Conservation (phyloP, 768 basidiomycete species). For the Serpula lacrymans region DNA sequence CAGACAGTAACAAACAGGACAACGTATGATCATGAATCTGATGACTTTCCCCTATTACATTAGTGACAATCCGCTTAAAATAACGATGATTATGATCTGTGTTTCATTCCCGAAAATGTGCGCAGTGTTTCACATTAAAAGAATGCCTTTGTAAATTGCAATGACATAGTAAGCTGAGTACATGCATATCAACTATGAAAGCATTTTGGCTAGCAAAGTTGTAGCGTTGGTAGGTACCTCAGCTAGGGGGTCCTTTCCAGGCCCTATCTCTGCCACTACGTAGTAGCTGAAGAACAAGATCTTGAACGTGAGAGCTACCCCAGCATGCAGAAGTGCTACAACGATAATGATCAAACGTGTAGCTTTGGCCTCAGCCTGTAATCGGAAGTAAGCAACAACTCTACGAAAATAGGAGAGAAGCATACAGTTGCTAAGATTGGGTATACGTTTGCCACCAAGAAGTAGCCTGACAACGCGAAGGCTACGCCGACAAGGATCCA, state of each 20-base stretch:
- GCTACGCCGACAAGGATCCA: constrained; percentile 77
- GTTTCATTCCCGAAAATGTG: not conserved
- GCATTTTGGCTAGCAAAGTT: not conserved
- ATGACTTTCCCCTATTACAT: not conserved
- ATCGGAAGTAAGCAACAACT: not conserved
- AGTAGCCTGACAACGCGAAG: constrained; percentile 81
- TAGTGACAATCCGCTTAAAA: not conserved
- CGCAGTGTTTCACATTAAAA: too few relatives aligned
- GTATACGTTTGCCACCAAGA: constrained; percentile 81
- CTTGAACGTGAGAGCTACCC: constrained; percentile 83
- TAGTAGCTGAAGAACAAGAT: constrained; percentile 62
- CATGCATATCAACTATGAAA: not conserved
- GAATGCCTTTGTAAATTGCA: not conserved
- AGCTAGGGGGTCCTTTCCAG: constrained; percentile 6
- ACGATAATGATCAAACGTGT: constrained; percentile 79
- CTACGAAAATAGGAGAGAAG: constrained; percentile 9
- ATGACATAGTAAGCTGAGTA: not conserved
- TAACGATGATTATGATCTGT: not conserved
- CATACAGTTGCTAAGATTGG: constrained; percentile 83
- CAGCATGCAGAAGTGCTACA: constrained; percentile 72
- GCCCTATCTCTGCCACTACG: constrained; percentile 37
- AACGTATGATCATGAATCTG: not conserved
- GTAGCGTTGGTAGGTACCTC: constrained; percentile 19
- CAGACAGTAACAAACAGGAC: not conserved
- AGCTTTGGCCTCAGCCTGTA: constrained; percentile 81